Evolutionary conservation across 345 rosid species (phyloP).

Genomic region (Erysimum cheiranthoides): DNA sequence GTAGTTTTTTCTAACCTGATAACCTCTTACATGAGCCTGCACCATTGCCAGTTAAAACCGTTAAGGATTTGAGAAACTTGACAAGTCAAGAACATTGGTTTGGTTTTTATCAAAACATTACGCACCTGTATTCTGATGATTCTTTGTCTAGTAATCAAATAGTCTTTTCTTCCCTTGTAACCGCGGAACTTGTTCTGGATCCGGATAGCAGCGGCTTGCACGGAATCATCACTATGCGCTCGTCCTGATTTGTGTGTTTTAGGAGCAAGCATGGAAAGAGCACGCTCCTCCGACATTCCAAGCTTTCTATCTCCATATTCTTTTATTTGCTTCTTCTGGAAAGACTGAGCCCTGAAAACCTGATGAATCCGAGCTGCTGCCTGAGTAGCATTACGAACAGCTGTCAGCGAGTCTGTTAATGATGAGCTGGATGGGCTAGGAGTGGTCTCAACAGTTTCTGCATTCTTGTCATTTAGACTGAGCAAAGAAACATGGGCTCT

Average conservation of each 20-base stretch:
- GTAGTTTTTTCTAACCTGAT: slow-evolving; percentile 85
- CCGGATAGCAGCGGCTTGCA: slow-evolving; percentile 75
- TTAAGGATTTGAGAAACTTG: not conserved
- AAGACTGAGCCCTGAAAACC: slow-evolving; percentile 89
- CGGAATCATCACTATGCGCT: slow-evolving; percentile 63
- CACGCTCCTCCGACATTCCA: slow-evolving; percentile 68
- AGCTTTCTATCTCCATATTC: slow-evolving; percentile 61
- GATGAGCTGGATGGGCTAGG: slow-evolving; percentile 53
- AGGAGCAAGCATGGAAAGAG: slow-evolving; percentile 69
- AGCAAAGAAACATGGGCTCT: slow-evolving; percentile 63
- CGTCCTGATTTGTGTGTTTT: slow-evolving; percentile 56
- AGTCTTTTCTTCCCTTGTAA: slow-evolving; percentile 90
- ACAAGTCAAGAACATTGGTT: slow-evolving; percentile 6
- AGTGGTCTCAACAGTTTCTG: slow-evolving; percentile 48
- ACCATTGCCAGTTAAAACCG: slow-evolving; percentile 34
- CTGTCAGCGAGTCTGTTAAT: slow-evolving; percentile 76
- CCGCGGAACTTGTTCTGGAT: slow-evolving; percentile 91
- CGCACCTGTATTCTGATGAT: slow-evolving; percentile 89
- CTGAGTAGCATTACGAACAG: slow-evolving; percentile 85
- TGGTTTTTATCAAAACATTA: slow-evolving; percentile 18
- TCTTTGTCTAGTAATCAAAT: slow-evolving; percentile 68
- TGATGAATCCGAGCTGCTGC: slow-evolving; percentile 90
- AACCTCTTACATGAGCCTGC: slow-evolving; percentile 94
- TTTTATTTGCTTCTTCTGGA: slow-evolving; percentile 78
- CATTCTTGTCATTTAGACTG: slow-evolving; percentile 54